phyloP scores from a whole-genome alignment of 163 green algal species.

The Scenedesmus sp. region DNA sequence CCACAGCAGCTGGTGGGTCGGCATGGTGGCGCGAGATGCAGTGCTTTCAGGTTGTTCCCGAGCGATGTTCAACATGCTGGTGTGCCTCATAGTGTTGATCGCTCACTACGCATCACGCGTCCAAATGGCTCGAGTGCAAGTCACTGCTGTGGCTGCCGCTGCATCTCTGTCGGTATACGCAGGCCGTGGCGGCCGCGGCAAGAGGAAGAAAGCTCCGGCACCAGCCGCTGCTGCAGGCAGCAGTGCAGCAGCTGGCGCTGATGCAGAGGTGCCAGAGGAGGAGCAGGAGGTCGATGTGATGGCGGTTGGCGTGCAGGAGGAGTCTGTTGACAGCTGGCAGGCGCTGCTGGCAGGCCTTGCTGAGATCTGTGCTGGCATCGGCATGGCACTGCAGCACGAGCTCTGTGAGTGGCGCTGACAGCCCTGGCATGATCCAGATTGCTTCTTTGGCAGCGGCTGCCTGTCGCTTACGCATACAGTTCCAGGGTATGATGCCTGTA shows the following conservation, averaged over 20 bases:
- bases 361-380: constrained; percentile 61
- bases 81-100: no score
- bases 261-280: neutral
- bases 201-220: constrained; percentile 45
- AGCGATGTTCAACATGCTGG: no score
- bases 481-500: neutral
- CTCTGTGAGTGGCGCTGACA: constrained; percentile 35
- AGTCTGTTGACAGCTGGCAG: constrained; percentile 66
- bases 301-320: constrained; percentile 50
- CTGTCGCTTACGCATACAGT: neutral
- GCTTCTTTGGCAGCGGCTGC: neutral
- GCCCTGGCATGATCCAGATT: neutral
- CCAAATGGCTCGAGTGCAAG: no score
- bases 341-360: constrained; percentile 65
- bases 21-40: neutral
- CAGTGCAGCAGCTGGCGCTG: constrained; percentile 13
- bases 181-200: constrained; percentile 17
- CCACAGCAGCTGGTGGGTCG: neutral
- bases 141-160: neutral
- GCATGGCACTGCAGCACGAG: constrained; percentile 56
- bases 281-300: constrained; percentile 42
- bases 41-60: no score
- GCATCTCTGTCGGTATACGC: neutral
- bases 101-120: no score
- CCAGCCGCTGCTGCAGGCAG: constrained; percentile 18